These are phyloP conservation scores for Skeletonema marinoi DNA, from an alignment of 108 stramenopile genomes.

Conservation along the genomic window DNA sequence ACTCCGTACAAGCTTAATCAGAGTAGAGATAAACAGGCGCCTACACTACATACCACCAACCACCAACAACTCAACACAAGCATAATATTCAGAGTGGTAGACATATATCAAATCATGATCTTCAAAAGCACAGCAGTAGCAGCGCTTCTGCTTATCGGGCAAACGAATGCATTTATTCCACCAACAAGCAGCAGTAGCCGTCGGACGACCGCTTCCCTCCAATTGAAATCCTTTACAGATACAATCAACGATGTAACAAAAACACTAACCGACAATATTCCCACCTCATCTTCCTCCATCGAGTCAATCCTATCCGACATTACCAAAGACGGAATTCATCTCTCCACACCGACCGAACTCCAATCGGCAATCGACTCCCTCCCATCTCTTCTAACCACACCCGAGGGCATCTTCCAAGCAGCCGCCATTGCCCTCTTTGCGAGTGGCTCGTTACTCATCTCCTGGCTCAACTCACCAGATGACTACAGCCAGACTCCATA, in stretches of 20 bases:
- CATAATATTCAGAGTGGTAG: no score
- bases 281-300: background rate
- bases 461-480: constrained; percentile 41
- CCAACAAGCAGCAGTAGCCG: background rate
- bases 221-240: background rate
- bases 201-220: background rate
- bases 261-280: background rate
- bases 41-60: no score
- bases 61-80: no score
- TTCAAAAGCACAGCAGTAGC: background rate
- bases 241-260: background rate
- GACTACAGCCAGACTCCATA: constrained; percentile 61
- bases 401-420: background rate
- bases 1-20: no score
- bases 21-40: no score
- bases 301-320: background rate
- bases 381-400: background rate
- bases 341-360: background rate
- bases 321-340: background rate
- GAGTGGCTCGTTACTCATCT: background rate
- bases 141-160: background rate
- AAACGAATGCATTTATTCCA: background rate
- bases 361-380: background rate
- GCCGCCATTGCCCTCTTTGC: background rate
- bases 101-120: background rate